Conservation (phyloP, 164 flowering plant genomes). For the Vitis amurensis region DNA sequence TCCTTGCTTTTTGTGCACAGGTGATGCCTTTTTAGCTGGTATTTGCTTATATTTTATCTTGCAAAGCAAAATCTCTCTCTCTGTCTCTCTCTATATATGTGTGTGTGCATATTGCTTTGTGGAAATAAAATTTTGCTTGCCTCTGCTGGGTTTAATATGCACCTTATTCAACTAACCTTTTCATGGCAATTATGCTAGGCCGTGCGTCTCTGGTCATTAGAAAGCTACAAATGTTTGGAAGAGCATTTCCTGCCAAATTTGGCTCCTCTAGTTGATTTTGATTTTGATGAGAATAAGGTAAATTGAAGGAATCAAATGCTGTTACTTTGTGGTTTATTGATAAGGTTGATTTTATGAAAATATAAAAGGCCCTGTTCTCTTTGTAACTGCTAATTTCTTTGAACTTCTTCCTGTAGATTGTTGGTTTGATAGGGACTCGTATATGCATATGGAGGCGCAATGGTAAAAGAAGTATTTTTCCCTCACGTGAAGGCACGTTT, state of each 20-base stretch:
- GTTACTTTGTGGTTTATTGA: not conserved
- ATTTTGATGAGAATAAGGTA: conserved; percentile 97
- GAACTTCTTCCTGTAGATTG: conserved; percentile 48
- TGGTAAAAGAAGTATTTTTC: conserved; percentile 69
- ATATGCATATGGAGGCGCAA: conserved; percentile 82
- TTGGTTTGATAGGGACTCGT: conserved; percentile 79
- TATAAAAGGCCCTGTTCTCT: not conserved
- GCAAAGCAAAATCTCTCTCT: too few relatives aligned
- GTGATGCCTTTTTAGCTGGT: too few relatives aligned
- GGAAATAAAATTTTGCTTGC: not conserved
- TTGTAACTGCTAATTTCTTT: not conserved
- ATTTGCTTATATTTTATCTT: too few relatives aligned
- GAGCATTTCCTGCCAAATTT: conserved; percentile 54
- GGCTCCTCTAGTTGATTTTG: conserved; percentile 70
- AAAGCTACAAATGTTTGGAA: conserved; percentile 69
- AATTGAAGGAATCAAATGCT: not conserved
- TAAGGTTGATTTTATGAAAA: conserved; percentile 2
- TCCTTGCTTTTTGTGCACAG: too few relatives aligned
- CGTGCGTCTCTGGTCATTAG: conserved; percentile 85
- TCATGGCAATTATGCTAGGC: conserved; percentile 41
- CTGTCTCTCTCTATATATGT: too few relatives aligned
- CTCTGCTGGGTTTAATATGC: not conserved
- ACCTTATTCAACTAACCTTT: not conserved
- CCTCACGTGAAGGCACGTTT: conserved; percentile 64
- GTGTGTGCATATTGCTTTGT: too few relatives aligned